Conservation (phyloP, 495 filamentous ascomycete genomes). For the Penicillium lagena region DNA sequence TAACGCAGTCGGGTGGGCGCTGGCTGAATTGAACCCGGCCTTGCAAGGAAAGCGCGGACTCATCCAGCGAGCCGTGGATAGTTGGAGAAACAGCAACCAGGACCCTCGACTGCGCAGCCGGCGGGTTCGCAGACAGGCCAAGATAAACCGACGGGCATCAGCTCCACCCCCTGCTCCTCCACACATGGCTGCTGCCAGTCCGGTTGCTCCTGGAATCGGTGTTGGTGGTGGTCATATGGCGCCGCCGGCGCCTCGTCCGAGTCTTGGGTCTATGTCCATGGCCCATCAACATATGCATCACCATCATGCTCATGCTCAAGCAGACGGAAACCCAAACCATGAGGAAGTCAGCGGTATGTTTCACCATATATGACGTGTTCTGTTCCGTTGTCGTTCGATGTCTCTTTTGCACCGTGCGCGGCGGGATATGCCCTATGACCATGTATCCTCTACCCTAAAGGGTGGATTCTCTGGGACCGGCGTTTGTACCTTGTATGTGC, state of each 20-base stretch:
- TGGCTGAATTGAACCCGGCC: constrained; percentile 86
- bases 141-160: constrained; percentile 74
- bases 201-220: constrained; percentile 36
- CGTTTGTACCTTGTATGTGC: not conserved
- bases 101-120: constrained; percentile 85
- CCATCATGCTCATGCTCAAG: constrained; percentile 75
- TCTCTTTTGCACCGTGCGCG: constrained; percentile 8
- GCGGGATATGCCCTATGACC: constrained; percentile 8
- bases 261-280: constrained; percentile 57
- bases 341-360: constrained; percentile 96
- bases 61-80: constrained; percentile 95
- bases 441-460: constrained; percentile 12
- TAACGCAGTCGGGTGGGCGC: constrained; percentile 95
- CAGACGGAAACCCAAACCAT: constrained; percentile 62
- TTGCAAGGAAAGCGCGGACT: constrained; percentile 88
- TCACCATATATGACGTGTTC: constrained; percentile 57
- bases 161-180: constrained; percentile 35
- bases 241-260: constrained; percentile 33
- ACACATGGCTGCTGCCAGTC: constrained; percentile 50
- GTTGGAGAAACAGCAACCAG: constrained; percentile 98
- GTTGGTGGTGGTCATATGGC: constrained; percentile 30
- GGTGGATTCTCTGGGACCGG: constrained; percentile 6
- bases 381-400: constrained; percentile 11
- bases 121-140: constrained; percentile 88
- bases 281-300: constrained; percentile 63